Evolutionary conservation across 2,329 filamentous ascomycete species (phyloP).

Genomic region (Coniochaeta pulveracea): DNA sequence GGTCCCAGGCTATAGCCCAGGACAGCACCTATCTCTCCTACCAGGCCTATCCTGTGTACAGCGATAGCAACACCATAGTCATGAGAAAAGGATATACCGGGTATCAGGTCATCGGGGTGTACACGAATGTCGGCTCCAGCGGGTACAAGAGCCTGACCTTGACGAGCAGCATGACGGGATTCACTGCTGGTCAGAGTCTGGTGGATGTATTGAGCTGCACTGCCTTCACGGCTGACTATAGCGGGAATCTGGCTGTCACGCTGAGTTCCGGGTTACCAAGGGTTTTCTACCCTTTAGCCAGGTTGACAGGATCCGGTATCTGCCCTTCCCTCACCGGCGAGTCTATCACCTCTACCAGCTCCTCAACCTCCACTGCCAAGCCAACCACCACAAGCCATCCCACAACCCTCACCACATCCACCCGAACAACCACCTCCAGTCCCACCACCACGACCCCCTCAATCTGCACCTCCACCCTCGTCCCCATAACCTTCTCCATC

Average conservation of each 20-base stretch:
- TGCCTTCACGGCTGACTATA: conserved; percentile 25
- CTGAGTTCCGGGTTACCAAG: conserved; percentile 30
- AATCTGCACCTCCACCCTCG: conserved; percentile 8
- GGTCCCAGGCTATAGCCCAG: conserved; percentile 28
- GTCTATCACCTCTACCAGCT: conserved; percentile 1
- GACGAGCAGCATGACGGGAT: conserved; percentile 24
- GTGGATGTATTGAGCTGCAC: conserved; percentile 33
- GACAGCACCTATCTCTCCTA: conserved; percentile 25
- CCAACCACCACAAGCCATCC: conserved; percentile 4
- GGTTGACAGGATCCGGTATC: conserved; percentile 22
- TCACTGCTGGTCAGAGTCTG: conserved; percentile 18
- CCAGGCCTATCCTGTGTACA: conserved; percentile 24
- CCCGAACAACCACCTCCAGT: conserved; percentile 3
- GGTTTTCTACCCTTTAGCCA: conserved; percentile 24
- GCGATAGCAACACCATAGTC: conserved; percentile 27
- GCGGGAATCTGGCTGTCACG: conserved; percentile 28
- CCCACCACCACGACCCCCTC: background rate
- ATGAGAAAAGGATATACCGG: conserved; percentile 30
- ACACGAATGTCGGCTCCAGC: conserved; percentile 25
- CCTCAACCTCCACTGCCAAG: conserved; percentile 4
- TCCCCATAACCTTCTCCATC: conserved; percentile 15
- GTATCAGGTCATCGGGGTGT: conserved; percentile 24
- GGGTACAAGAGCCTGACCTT: conserved; percentile 20
- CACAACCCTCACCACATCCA: conserved; percentile 6
- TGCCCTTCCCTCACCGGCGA: conserved; percentile 14